Evolutionary conservation across 2,329 filamentous ascomycete species (phyloP), one percentile per base, ranked within the genome.

Genomic region (Paracamarosporium sp.): DNA sequence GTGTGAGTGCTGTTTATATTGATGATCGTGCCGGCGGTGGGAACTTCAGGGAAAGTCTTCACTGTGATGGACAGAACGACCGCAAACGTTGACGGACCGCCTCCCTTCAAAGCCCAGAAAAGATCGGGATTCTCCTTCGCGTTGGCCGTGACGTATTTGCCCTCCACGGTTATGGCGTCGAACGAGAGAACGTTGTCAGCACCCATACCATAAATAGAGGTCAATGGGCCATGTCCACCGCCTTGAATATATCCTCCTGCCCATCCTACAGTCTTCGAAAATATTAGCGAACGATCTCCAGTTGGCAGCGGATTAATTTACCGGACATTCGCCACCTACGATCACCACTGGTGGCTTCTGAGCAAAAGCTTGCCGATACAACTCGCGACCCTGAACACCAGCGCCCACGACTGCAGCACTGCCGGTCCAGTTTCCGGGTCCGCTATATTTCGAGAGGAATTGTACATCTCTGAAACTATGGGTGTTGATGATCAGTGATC

Each of bases 181-280:
- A 75, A 76, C 3, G 73, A 71, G 9, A 79, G 63, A 9, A 76
- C 69, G 25, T 73, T 73, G 56, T 79, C 76, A n/a, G 72, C 68
- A 30, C 70, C 74, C 67, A 78, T 71, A 1, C 76, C 78, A 28
- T 77, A 75, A 11, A 72, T 70, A 13, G 65, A 64, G 4, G 72
- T 65, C 25, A 81, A 55, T 0, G 78, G 76, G 2, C 78, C 79
- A 54, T 81, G 77, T 7, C 80, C 80, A 47, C 78, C 80, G 36
- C 78, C 77, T 54, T 78, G 76, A 24, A 76, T 72, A 56, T 79
- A 81, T 1, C 79, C 79, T n/a, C 78, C 79, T 9, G 65, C 76
- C 59, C 76, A 74, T 24, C 74, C 75, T 22, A 79, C 76, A 51
- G 74, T 75, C 68, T 72, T 22, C 12, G 5, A 12, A 13, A 28